Base-by-base conservation (phyloP, 2,329 filamentous ascomycete genomes). In the Aspergillus sp. region DNA sequence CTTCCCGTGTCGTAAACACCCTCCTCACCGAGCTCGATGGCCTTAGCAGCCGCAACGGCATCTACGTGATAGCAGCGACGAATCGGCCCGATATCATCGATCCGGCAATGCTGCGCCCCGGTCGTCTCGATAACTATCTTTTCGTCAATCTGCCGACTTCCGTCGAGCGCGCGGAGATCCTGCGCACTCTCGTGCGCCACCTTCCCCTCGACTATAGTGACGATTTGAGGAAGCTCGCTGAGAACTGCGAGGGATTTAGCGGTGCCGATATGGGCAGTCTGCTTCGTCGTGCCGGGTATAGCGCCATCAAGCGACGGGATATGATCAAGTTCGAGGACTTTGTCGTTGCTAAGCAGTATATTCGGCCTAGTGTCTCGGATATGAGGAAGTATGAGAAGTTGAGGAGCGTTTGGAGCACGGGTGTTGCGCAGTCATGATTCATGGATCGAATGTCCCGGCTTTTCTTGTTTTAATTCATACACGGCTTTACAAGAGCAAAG, bases 11-110 rank as follows among this genome's bases (percentile, higher is more conserved):
- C 2, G 91, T 98, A 44, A 96, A 96, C 57, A 93, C 89, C 1
- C 72, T 98, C 0, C 78, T 98, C 19, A 93, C 91, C 0, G 91
- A 98, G 56, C 74, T 98, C 1, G 91, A 98, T 51, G 91, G 91
- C 31, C 73, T 93, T 5, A 77, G 74, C 41, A 79, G 75, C 44
- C 76, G 91, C 24, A 73, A 78, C 29, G 89, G 89, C 11, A 88
- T 98, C 41, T 96, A 91, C 58, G 81, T 98, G 11, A 86, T 98
- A 37, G 91, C 84, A 15, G 91, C 91, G 0, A 96, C 91, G 2
- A 98, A 98, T 58, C 70, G 91, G 0, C 89, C 89, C 0, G 89
- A 96, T 53, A 93, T 94, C 65, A 96, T 98, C 45, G 91, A 98
- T 55, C 79, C 85, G 2, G 91, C 91, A 1, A 93, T 98, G 77